phyloP scores from a whole-genome alignment of 306 rosid genomes.

The Cajanus cajan region DNA sequence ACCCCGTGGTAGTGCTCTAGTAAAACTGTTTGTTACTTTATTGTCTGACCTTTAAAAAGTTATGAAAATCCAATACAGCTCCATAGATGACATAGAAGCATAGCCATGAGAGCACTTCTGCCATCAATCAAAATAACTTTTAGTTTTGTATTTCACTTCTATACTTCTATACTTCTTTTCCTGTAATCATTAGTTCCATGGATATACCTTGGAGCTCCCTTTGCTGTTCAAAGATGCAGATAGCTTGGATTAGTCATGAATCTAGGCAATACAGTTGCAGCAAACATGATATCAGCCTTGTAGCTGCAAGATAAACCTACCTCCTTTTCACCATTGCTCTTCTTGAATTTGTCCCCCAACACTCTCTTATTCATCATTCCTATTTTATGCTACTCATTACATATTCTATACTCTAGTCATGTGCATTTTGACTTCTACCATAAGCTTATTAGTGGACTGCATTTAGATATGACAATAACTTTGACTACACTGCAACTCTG shows the following conservation, averaged over 20 bases:
- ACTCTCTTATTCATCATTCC: not conserved
- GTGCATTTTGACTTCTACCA: not conserved
- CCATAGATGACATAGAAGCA: too few relatives aligned
- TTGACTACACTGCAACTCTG: not conserved
- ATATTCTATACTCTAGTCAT: not conserved
- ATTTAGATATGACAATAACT: not conserved
- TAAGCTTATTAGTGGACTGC: not conserved
- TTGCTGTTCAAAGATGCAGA: not conserved
- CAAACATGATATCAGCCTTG: not conserved
- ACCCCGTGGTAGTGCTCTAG: too few relatives aligned
- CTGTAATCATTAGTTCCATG: not conserved
- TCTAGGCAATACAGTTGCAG: not conserved
- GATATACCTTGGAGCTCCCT: not conserved
- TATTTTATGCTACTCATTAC: not conserved
- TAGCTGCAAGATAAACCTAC: not conserved
- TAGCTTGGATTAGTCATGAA: not conserved
- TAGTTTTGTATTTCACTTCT: not conserved
- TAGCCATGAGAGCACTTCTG: not conserved
- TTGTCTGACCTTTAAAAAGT: too few relatives aligned
- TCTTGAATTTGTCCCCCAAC: not conserved
- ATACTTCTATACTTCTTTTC: not conserved
- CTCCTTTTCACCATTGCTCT: not conserved
- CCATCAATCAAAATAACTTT: not conserved
- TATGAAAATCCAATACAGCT: too few relatives aligned
- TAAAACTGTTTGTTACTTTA: not conserved